These are phyloP conservation scores for Gossypium lobatum DNA, from an alignment of 441 rosid genomes.

Conservation along the genomic window DNA sequence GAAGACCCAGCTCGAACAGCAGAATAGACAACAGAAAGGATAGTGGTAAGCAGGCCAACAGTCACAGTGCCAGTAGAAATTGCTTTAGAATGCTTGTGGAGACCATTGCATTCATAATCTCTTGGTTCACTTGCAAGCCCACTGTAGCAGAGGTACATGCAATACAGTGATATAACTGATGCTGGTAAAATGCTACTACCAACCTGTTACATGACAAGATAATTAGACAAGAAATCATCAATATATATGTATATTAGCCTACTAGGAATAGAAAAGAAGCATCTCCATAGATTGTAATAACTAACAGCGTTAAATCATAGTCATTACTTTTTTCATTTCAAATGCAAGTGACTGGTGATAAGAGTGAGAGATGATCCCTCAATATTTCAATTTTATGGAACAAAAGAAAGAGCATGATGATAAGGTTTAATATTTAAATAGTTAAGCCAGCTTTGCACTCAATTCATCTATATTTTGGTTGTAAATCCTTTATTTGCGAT, in stretches of 20 bases:
- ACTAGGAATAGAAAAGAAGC: not conserved
- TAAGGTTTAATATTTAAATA: not conserved
- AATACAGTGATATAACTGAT: slow-evolving; percentile 71
- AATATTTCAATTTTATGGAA: not conserved
- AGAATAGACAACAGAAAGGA: slow-evolving; percentile 80
- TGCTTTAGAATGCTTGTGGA: slow-evolving; percentile 74
- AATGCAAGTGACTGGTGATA: not conserved
- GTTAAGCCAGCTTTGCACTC: not conserved
- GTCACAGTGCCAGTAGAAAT: slow-evolving; percentile 74
- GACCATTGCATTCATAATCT: slow-evolving; percentile 78
- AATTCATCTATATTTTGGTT: not conserved
- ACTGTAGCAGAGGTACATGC: slow-evolving; percentile 88
- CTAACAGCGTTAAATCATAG: not conserved
- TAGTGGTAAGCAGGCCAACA: slow-evolving; percentile 74
- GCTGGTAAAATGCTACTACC: slow-evolving; percentile 79
- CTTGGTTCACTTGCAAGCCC: slow-evolving; percentile 93
- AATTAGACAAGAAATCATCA: not conserved
- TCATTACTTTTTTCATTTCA: not conserved
- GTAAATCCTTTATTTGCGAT: not conserved
- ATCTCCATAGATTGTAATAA: not conserved
- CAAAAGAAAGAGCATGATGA: not conserved
- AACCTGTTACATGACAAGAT: slow-evolving; percentile 36
- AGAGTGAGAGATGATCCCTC: not conserved
- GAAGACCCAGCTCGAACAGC: slow-evolving; percentile 97
- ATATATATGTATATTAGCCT: not conserved